A percentile compares a stretch with the other conserved stretches of the same genome.
Evolutionary conservation across 163 green algal genomes (phyloP).

Genomic region (Chloromonas sp.): DNA sequence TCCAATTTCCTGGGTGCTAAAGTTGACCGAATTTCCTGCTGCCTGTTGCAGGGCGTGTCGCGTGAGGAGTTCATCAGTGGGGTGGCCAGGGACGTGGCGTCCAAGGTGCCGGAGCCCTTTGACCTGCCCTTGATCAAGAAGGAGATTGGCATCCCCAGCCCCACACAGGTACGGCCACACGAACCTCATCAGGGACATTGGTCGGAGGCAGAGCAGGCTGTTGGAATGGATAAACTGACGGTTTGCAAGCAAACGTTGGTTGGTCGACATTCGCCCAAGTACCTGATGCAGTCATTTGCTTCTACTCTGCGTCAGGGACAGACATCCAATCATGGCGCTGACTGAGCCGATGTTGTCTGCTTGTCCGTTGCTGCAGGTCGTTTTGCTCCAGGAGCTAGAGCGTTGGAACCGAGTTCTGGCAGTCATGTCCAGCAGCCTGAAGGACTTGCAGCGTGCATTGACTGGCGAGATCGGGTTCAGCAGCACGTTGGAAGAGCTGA

Average conservation of each 20-base stretch:
- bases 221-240: no score
- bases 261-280: no score
- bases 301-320: no score
- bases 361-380: conserved; percentile 32
- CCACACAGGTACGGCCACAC: conserved; percentile 38
- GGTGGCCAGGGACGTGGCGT: conserved; percentile 58
- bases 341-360: no score
- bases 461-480: conserved; percentile 79
- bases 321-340: no score
- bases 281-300: no score
- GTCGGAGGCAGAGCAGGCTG: no score
- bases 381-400: conserved; percentile 84
- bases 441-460: conserved; percentile 70
- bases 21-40: neutral
- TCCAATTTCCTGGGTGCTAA: neutral
- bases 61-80: conserved; percentile 67
- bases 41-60: conserved; percentile 34
- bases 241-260: no score
- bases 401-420: conserved; percentile 64
- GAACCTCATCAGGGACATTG: neutral
- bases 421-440: conserved; percentile 62
- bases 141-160: conserved; percentile 57
- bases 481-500: conserved; percentile 67
- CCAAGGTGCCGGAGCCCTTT: conserved; percentile 72
- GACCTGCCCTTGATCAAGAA: conserved; percentile 71